Evolutionary conservation across 495 filamentous ascomycete genomes (phyloP).

Genomic region (Penicillium simplicissimum): DNA sequence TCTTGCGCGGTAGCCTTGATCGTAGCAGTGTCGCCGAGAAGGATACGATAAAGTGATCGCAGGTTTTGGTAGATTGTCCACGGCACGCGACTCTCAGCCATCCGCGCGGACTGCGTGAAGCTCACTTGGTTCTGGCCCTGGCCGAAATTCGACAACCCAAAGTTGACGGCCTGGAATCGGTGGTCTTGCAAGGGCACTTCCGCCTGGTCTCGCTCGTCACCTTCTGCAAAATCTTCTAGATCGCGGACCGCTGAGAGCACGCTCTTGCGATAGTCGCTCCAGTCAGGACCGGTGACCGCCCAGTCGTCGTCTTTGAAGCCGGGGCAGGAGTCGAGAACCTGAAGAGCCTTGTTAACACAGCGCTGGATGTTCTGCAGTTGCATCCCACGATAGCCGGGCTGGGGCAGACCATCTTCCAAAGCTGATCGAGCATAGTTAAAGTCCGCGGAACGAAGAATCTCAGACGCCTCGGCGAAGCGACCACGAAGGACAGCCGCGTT

Average conservation of each 20-base stretch:
- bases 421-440: conserved; percentile 70
- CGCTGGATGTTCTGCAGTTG: conserved; percentile 72
- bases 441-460: conserved; percentile 66
- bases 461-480: conserved; percentile 59
- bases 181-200: conserved; percentile 34
- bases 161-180: conserved; percentile 52
- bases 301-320: conserved; percentile 62
- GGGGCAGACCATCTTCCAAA: conserved; percentile 55
- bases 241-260: conserved; percentile 64
- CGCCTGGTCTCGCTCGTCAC: conserved; percentile 49
- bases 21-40: conserved; percentile 67
- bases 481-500: conserved; percentile 69
- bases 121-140: conserved; percentile 37
- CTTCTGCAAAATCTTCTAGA: conserved; percentile 73
- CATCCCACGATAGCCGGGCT: conserved; percentile 65
- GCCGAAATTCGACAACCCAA: conserved; percentile 46
- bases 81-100: conserved; percentile 79
- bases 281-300: conserved; percentile 74
- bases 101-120: conserved; percentile 64
- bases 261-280: conserved; percentile 73
- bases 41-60: conserved; percentile 68
- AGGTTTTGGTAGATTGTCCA: conserved; percentile 84
- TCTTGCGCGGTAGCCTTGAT: conserved; percentile 72
- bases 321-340: conserved; percentile 70
- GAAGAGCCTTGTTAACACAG: conserved; percentile 63